A percentile compares a stretch with the other conserved stretches of the same genome.
Evolutionary conservation across 2,329 filamentous ascomycete species (phyloP).

Genomic region (Metarhizium sp.): DNA sequence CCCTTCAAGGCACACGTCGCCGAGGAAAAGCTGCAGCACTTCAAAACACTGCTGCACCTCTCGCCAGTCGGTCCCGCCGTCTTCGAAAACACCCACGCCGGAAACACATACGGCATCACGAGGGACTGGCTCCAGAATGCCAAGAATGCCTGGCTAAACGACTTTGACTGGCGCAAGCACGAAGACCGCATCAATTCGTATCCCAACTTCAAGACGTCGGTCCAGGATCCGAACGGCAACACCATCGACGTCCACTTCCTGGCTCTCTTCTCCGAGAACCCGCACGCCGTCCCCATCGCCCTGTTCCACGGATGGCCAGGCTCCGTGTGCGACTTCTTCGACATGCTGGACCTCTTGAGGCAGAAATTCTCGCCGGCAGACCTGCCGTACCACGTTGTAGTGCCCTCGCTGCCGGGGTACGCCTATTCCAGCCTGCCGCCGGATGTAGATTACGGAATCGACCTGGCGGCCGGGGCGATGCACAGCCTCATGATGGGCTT

Average conservation of each 20-base stretch:
- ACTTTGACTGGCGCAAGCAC: slow-evolving; percentile 35
- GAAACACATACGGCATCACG: slow-evolving; percentile 27
- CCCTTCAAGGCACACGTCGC: slow-evolving; percentile 31
- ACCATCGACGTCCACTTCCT: slow-evolving; percentile 40
- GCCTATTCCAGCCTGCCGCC: slow-evolving; percentile 37
- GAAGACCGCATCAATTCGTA: slow-evolving; percentile 32
- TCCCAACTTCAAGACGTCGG: slow-evolving; percentile 34
- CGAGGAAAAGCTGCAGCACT: slow-evolving; percentile 32
- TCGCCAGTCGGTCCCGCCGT: slow-evolving; percentile 37
- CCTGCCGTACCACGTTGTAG: slow-evolving; percentile 47
- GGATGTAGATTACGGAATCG: slow-evolving; percentile 27
- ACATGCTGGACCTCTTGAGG: slow-evolving; percentile 34
- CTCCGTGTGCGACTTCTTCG: slow-evolving; percentile 46
- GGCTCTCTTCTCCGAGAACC: slow-evolving; percentile 41
- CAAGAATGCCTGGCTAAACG: slow-evolving; percentile 30
- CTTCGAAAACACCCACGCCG: slow-evolving; percentile 35
- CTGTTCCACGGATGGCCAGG: slow-evolving; percentile 48
- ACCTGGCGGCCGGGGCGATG: slow-evolving; percentile 27
- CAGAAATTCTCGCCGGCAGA: slow-evolving; percentile 37
- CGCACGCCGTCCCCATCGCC: slow-evolving; percentile 38
- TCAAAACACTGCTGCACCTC: slow-evolving; percentile 35
- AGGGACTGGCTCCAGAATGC: slow-evolving; percentile 30
- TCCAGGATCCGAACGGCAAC: slow-evolving; percentile 25
- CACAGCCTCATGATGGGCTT: slow-evolving; percentile 42
- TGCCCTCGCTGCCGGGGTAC: slow-evolving; percentile 46